Percentiles rank a stretch among this genome's conserved stretches.
Conservation (phyloP, 306 rosid species). For the Quercus dentata region DNA sequence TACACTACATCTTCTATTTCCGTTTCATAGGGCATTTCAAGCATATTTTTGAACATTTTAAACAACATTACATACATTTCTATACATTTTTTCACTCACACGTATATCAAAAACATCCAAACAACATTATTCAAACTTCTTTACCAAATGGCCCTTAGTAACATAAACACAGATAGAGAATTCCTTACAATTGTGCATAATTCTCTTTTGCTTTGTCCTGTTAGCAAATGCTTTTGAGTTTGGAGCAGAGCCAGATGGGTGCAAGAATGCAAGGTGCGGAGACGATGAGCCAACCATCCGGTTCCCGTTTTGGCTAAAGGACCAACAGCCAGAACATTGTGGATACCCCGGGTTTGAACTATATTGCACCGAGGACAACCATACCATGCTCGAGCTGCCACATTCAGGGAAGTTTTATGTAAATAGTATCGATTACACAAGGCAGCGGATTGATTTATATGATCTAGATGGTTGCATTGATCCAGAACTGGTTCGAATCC, state of each 20-base stretch:
- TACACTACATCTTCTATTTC: no score
- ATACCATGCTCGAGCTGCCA: neutral
- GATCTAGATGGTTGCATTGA: neutral
- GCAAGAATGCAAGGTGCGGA: conserved; percentile 6
- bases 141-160: no score
- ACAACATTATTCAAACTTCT: no score
- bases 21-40: no score
- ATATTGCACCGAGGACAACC: neutral
- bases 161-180: no score
- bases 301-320: conserved; percentile 27
- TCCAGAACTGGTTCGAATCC: neutral
- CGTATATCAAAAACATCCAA: no score
- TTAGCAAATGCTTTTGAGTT: neutral
- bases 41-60: no score
- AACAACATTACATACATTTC: no score
- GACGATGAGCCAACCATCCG: neutral
- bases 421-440: neutral
- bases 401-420: neutral
- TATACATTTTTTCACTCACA: no score
- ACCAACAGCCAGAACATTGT: neutral
- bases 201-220: no score
- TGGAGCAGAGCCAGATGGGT: neutral
- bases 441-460: neutral
- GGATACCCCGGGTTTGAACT: conserved; percentile 1
- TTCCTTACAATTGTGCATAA: no score